These are phyloP conservation scores for Laguncularia racemosa DNA, from an alignment of 345 rosid species.

Conservation along the genomic window DNA sequence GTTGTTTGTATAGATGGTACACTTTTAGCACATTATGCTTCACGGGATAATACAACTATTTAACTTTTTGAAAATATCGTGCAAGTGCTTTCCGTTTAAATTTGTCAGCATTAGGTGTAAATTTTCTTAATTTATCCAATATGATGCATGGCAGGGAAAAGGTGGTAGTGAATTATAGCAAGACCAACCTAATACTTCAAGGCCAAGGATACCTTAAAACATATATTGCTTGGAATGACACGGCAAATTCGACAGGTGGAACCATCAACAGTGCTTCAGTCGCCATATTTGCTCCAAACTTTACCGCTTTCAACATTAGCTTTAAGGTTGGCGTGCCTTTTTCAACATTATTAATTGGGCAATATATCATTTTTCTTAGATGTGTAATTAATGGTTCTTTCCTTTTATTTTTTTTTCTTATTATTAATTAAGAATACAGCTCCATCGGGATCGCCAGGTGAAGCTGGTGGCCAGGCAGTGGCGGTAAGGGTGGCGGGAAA, in stretches of 20 bases:
- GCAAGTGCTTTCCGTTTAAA: not conserved
- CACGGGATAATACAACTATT: too few species aligned
- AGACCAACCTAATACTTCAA: conserved; percentile 62
- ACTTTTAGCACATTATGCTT: too few species aligned
- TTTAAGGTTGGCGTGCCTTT: conserved; percentile 42
- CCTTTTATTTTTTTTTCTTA: not conserved
- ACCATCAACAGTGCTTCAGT: conserved; percentile 60
- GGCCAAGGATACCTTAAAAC: conserved; percentile 64
- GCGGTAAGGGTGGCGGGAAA: conserved; percentile 73
- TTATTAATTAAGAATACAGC: conserved; percentile 50
- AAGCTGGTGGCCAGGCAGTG: conserved; percentile 69
- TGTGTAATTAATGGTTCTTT: not conserved
- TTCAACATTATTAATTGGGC: too few species aligned
- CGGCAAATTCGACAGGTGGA: conserved; percentile 69
- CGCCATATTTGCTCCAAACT: conserved; percentile 53
- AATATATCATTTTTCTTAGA: not conserved
- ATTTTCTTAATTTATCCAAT: not conserved
- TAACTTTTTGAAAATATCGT: too few species aligned
- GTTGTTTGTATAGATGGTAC: too few species aligned
- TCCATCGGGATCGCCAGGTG: conserved; percentile 56
- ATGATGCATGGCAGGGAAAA: conserved; percentile 53
- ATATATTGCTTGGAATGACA: conserved; percentile 74
- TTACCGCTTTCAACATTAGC: conserved; percentile 74
- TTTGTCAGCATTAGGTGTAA: not conserved
- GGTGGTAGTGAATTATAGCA: conserved; percentile 49